phyloP scores from a whole-genome alignment of 73 alveolate species.

The Paramecium sonneborni region DNA sequence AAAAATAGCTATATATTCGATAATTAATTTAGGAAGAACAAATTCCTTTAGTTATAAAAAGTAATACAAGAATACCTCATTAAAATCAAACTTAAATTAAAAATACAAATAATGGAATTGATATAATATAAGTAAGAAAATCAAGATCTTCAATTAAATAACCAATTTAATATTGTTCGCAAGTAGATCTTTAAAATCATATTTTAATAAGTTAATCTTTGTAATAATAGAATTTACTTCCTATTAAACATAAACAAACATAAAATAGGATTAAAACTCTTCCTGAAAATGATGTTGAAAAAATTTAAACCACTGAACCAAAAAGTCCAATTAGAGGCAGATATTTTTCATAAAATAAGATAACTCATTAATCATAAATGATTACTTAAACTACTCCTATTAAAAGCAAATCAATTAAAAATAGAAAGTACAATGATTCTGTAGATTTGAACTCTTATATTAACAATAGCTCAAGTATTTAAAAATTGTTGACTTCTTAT shows the following conservation, averaged over 20 bases:
- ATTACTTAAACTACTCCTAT: not conserved
- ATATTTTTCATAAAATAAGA: constrained; percentile 3
- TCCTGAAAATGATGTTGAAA: not conserved
- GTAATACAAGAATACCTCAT: not conserved
- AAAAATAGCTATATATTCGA: not conserved
- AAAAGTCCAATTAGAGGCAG: not conserved
- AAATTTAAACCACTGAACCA: not conserved
- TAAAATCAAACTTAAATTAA: not conserved
- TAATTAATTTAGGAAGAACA: not conserved
- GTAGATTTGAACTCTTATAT: not conserved
- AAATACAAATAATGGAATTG: not conserved
- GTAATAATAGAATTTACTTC: not conserved
- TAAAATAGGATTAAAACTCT: not conserved
- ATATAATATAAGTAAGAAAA: not conserved
- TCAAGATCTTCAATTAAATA: not conserved
- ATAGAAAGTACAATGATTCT: constrained; percentile 14
- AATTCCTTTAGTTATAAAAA: not conserved
- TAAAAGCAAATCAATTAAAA: not conserved
- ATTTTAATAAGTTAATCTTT: not conserved
- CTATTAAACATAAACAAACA: not conserved
- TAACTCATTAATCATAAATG: not conserved
- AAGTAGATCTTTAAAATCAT: not conserved
- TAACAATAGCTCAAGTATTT: not conserved
- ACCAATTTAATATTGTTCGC: not conserved
- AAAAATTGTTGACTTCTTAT: not conserved